Conservation (phyloP, 192 early-diverging fungal genomes). For the Fimicolochytrium jonesii region DNA sequence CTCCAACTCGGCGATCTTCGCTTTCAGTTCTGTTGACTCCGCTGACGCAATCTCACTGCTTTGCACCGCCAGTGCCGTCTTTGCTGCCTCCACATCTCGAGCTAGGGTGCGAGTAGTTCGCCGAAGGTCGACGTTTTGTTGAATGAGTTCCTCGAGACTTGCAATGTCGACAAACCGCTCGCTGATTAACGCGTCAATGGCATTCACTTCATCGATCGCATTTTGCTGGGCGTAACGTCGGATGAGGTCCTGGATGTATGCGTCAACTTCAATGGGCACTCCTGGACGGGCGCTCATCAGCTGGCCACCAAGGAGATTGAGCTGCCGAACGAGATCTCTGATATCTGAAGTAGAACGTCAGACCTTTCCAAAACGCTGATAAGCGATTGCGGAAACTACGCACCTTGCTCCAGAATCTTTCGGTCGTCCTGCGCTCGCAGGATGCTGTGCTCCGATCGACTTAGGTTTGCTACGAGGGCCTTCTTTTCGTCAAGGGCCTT, state of each 20-base stretch:
- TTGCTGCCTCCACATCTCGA: conserved; percentile 49
- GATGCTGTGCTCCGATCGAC: too few species aligned
- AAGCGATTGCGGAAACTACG: too few species aligned
- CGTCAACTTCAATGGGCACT: conserved; percentile 3
- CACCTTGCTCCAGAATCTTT: too few species aligned
- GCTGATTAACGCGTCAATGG: conserved; percentile 23
- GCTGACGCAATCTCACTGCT: conserved; percentile 39
- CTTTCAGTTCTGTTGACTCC: not conserved
- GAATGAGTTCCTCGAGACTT: conserved; percentile 41
- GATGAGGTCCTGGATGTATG: conserved; percentile 7
- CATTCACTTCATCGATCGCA: conserved; percentile 40
- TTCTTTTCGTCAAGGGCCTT: conserved; percentile 6
- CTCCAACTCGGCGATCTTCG: not conserved
- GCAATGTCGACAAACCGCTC: not conserved
- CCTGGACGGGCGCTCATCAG: conserved; percentile 4
- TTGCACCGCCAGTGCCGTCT: conserved; percentile 51
- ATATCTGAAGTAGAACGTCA: too few species aligned
- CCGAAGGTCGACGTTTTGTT: conserved; percentile 60
- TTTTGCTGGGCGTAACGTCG: conserved; percentile 21
- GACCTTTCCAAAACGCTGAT: too few species aligned
- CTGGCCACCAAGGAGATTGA: conserved; percentile 24
- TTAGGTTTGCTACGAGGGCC: not conserved
- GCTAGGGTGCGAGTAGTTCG: conserved; percentile 55
- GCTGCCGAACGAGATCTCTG: conserved; percentile 22
- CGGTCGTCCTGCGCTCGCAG: too few species aligned